A percentile compares a stretch with the other conserved stretches of the same genome.
Conservation (phyloP, 2,329 filamentous ascomycete species). For the Bipolaris oryzae region DNA sequence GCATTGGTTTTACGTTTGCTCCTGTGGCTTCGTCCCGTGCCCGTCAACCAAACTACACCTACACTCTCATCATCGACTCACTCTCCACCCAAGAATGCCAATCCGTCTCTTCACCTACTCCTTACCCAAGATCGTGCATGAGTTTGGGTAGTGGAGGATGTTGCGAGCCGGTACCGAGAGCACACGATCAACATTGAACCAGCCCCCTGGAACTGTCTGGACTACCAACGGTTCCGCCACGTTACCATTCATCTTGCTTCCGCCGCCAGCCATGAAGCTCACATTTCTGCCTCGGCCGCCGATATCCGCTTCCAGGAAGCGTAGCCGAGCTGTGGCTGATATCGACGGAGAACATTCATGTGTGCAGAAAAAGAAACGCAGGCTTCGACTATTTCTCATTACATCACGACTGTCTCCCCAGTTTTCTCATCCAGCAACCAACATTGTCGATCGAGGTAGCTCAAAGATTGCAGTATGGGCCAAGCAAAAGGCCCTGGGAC, state of each 20-base stretch:
- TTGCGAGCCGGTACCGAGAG: conserved; percentile 25
- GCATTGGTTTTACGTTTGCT: conserved; percentile 19
- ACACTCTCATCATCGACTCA: conserved; percentile 2
- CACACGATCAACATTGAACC: conserved; percentile 17
- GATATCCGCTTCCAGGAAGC: conserved; percentile 52
- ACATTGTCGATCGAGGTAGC: conserved; percentile 68
- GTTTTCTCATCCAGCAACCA: conserved; percentile 71
- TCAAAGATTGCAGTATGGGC: conserved; percentile 55
- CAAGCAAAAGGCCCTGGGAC: conserved; percentile 55
- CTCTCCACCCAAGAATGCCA: conserved; percentile 37
- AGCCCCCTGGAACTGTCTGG: conserved; percentile 16
- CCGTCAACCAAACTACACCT: conserved; percentile 12
- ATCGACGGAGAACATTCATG: conserved; percentile 62
- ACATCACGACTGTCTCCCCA: conserved; percentile 73
- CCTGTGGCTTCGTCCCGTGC: conserved; percentile 21
- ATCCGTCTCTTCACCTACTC: conserved; percentile 22
- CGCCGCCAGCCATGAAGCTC: conserved; percentile 39
- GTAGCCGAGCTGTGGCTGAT: conserved; percentile 60
- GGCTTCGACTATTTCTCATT: conserved; percentile 66
- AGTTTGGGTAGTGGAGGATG: conserved; percentile 41
- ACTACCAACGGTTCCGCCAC: conserved; percentile 14
- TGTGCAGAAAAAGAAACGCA: conserved; percentile 67
- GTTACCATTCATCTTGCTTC: conserved; percentile 44
- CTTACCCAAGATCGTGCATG: conserved; percentile 34
- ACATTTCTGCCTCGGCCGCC: conserved; percentile 41